These are phyloP conservation scores for Testicularia cyperi DNA, from an alignment of 1,284 basidiomycete genomes.

Conservation along the genomic window DNA sequence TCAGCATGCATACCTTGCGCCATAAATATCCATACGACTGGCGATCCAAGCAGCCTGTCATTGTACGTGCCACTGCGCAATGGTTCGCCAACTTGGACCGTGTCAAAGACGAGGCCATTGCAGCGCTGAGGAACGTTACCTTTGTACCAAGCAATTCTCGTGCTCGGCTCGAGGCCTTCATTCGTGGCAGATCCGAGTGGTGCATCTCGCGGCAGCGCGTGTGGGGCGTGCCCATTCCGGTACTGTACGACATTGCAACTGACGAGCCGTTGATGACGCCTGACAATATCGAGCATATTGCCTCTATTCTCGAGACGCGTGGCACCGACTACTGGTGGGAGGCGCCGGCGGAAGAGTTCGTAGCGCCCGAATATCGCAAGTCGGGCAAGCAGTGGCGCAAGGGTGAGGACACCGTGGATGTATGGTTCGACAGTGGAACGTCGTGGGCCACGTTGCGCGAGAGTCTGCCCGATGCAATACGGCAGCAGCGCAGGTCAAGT, in stretches of 20 bases:
- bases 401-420: conserved; percentile 93
- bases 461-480: conserved; percentile 31
- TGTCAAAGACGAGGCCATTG: conserved; percentile 76
- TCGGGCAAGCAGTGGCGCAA: conserved; percentile 35
- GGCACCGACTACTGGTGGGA: conserved; percentile 90
- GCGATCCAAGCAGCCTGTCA: conserved; percentile 90
- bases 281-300: conserved; percentile 75
- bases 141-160: conserved; percentile 69
- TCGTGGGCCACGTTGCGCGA: conserved; percentile 81
- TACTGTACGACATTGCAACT: conserved; percentile 72
- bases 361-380: conserved; percentile 44
- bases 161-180: conserved; percentile 76
- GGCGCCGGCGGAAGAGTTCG: conserved; percentile 78
- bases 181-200: conserved; percentile 91
- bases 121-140: conserved; percentile 71
- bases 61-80: conserved; percentile 92
- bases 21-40: conserved; percentile 97
- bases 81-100: conserved; percentile 92
- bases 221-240: conserved; percentile 97
- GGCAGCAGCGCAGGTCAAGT: conserved; percentile 36
- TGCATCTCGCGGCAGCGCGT: conserved; percentile 97
- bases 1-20: conserved; percentile 70
- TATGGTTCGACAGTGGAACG: conserved; percentile 98
- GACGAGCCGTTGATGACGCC: conserved; percentile 69
- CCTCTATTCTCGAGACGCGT: conserved; percentile 71